Percentiles rank a stretch among this genome's conserved stretches.
Conservation (phyloP, 163 green algal species). For the Scenedesmus sp. region DNA sequence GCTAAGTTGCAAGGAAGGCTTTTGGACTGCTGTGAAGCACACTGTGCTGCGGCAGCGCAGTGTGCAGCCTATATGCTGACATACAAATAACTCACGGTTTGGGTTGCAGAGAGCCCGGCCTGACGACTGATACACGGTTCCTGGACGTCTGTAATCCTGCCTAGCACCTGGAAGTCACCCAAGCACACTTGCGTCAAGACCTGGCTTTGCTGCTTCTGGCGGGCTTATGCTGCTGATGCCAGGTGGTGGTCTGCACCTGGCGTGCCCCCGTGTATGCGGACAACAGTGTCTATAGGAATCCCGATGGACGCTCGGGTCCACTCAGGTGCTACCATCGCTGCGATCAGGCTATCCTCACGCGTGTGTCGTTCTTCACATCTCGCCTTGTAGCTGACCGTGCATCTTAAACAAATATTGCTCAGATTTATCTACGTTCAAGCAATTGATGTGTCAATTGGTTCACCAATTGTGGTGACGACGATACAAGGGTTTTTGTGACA, state of each 20-base stretch:
- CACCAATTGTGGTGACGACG: no score
- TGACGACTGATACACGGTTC: conserved; percentile 62
- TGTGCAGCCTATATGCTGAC: conserved; percentile 4
- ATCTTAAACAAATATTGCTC: background rate
- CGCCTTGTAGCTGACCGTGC: background rate
- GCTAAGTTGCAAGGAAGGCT: background rate
- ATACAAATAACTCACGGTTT: conserved; percentile 62
- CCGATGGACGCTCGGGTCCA: conserved; percentile 59
- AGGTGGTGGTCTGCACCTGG: conserved; percentile 25
- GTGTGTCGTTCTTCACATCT: background rate
- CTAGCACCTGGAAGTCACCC: conserved; percentile 16
- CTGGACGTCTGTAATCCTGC: conserved; percentile 58
- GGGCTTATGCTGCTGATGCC: background rate
- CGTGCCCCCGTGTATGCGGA: conserved; percentile 50
- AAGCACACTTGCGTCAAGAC: background rate
- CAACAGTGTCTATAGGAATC: conserved; percentile 62
- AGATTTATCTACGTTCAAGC: no score
- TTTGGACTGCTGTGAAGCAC: background rate
- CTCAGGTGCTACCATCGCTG: conserved; percentile 49
- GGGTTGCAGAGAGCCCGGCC: conserved; percentile 54
- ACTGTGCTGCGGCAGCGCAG: background rate
- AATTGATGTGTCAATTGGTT: no score
- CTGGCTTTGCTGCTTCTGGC: background rate
- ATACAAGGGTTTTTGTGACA: no score
- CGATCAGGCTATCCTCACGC: background rate